Evolutionary conservation across 805 yeast genomes (phyloP), one percentile per base, ranked within the genome.

Genomic region (Starmera quercuum): DNA sequence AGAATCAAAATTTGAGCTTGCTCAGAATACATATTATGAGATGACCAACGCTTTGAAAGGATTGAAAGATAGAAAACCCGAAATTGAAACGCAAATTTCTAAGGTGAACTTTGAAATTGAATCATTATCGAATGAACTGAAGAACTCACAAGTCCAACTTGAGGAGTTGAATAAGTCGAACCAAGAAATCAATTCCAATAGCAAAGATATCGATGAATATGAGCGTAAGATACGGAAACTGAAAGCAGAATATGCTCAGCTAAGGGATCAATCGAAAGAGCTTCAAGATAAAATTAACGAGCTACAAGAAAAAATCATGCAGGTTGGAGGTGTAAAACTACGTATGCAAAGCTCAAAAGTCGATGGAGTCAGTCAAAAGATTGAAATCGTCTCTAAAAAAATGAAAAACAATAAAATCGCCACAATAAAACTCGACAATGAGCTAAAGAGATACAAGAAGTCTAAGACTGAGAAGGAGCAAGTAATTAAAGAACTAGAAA

Each of bases 311-410:
- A 71, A 78, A 49, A 85, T 92, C 26, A 75, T 88, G 83, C 79
- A 83, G 32, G 80, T 85, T 34, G 99, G 99, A 34, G 99, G 99
- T 39, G 79, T 83, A 7, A 77, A 77, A 40, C 64, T 92, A 42
- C 75, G 84, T 36, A 55, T 83, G 39, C 96, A 87, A 47, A 81
- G 76, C 40, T 73, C 94, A 1, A 82, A 77, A 49, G 95, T 92
- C 7, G 87, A 78, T 46, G 81, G 94, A 2, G 64, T 82, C 22
- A 63, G 66, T 28, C 83, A 82, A 45, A 72, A 75, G 47, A 70
- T 83, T 20, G 83, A 78, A 34, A 71, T 80, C 14, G 54, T 76
- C 11, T 63, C 59, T 23, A 73, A 73, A 29, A 76, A 75, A 45
- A 65, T 76, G 11, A 66, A 78, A 5, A 71, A 69, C 20, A 83